Conservation (phyloP, 2,329 filamentous ascomycete species). For the Colletotrichum sp. region DNA sequence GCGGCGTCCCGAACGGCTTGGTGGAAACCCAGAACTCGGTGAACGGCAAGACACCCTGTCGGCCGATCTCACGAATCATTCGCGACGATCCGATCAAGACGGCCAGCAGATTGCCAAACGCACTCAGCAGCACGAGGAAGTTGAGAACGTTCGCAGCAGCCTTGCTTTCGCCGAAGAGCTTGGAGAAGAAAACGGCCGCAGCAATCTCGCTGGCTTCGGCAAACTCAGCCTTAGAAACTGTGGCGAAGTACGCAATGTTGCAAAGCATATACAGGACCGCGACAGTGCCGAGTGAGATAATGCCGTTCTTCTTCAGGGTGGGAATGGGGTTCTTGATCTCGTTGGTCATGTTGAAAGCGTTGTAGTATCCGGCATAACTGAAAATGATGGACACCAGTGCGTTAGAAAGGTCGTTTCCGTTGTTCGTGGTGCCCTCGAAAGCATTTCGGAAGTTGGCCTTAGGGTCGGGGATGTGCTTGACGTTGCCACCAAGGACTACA, state of each 20-base stretch:
- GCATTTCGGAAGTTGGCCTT: constrained; percentile 39
- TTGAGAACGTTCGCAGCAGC: constrained; percentile 59
- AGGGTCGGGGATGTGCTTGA: constrained; percentile 34
- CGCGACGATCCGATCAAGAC: constrained; percentile 60
- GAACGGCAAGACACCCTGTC: constrained; percentile 67
- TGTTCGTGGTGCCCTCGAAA: constrained; percentile 38
- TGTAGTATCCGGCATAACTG: constrained; percentile 62
- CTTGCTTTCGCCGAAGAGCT: constrained; percentile 55
- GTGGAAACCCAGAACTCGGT: constrained; percentile 68
- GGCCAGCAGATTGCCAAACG: constrained; percentile 64
- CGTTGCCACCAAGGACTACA: constrained; percentile 57
- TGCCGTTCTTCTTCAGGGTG: constrained; percentile 55
- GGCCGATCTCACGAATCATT: constrained; percentile 64
- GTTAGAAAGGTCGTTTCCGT: constrained; percentile 41
- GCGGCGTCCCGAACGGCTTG: constrained; percentile 66
- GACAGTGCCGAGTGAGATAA: constrained; percentile 55
- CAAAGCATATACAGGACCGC: constrained; percentile 61
- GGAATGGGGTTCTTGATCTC: constrained; percentile 66
- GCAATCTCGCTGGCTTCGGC: constrained; percentile 56
- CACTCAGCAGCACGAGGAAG: constrained; percentile 60
- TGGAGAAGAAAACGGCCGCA: constrained; percentile 63
- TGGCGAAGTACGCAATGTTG: constrained; percentile 66
- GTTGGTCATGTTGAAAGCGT: constrained; percentile 67
- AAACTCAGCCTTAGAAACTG: constrained; percentile 60
- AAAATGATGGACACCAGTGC: constrained; percentile 65